Evolutionary conservation across 2,329 filamentous ascomycete species (phyloP), one percentile per base, ranked within the genome.

Genomic region (Pseudopyricularia javanii): DNA sequence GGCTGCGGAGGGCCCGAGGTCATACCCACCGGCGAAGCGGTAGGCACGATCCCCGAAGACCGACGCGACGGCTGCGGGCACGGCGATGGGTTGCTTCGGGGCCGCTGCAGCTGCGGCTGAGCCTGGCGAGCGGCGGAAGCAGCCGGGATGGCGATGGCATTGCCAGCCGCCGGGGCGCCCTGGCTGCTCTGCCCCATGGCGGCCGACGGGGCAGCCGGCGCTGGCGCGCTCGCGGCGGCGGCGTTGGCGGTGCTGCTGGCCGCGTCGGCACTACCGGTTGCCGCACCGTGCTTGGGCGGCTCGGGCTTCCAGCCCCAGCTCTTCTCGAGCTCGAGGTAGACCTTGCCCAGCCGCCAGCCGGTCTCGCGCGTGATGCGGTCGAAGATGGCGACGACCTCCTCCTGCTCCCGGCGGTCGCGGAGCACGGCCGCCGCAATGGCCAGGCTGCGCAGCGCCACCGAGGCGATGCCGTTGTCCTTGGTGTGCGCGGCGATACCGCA

Each of bases 401-500:
- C 80, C 68, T 94, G 90, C 59, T 95, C 86, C 28, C 76, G 72
- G 4, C 76, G 74, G 51, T 82, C 75, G 0, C 78, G 80, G 4
- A 97, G 73, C 50, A 83, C 83, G 60, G 86, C 81, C 7, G 85
- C 85, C 2, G 88, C 88, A 53, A 93, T 85, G 37, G 84, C 82
- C 7, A 96, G 74, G 33, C 86, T 89, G 9, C 86, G 85, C 37
- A 93, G 80, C 2, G 88, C 88, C 9, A 95, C 83, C 50, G 81
- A 86, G 9, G 86, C 82, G 32, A 95, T 82, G 28, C 87, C 88
- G 26, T 80, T 76, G 63, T 95, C 89, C 61, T 90, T 87, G 51
- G 85, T 82, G 63, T 95, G 89, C 2, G 88, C 87, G 24, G 88
- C 83, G 56, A 97, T 94, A 14, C 91, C 91, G 63, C 91, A 96